Conservation (phyloP, 2,329 filamentous ascomycete species). For the Dactylellina parvicollis region DNA sequence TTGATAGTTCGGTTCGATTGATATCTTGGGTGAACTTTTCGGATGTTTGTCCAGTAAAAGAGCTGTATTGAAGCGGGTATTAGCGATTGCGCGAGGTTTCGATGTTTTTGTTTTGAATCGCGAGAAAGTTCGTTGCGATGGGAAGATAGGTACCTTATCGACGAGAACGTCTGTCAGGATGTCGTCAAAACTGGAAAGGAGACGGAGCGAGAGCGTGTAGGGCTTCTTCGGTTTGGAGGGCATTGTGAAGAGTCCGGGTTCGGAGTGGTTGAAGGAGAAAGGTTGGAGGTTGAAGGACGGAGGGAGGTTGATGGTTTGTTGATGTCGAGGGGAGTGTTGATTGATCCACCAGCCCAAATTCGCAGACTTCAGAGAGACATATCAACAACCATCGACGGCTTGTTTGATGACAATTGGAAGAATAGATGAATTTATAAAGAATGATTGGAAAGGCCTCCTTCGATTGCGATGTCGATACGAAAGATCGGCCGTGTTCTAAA, state of each 20-base stretch:
- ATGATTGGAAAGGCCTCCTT: too few relatives aligned
- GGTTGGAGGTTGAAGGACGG: slow-evolving; percentile 4
- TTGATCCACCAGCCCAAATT: slow-evolving; percentile 1
- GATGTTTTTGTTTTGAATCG: slow-evolving; percentile 42
- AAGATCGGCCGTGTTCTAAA: too few relatives aligned
- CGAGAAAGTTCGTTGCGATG: slow-evolving; percentile 33
- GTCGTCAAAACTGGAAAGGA: slow-evolving; percentile 93
- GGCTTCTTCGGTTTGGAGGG: slow-evolving; percentile 46
- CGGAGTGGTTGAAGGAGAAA: background rate
- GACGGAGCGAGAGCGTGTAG: slow-evolving; percentile 81
- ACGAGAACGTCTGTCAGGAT: slow-evolving; percentile 93
- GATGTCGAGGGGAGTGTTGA: slow-evolving; percentile 25
- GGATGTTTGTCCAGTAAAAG: slow-evolving; percentile 95
- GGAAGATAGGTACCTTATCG: slow-evolving; percentile 78
- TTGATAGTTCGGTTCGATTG: slow-evolving; percentile 82
- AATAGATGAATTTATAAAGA: background rate
- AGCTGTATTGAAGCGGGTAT: slow-evolving; percentile 67
- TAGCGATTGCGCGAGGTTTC: slow-evolving; percentile 6
- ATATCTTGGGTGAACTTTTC: slow-evolving; percentile 90
- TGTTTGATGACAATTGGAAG: background rate
- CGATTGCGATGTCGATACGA: too few relatives aligned
- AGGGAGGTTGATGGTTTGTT: slow-evolving; percentile 13
- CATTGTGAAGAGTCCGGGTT: slow-evolving; percentile 38
- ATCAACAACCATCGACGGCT: background rate
- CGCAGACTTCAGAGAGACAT: slow-evolving; percentile 20